Evolutionary conservation across 2,329 filamentous ascomycete species (phyloP).

Genomic region (Sclerotinia glacialis): DNA sequence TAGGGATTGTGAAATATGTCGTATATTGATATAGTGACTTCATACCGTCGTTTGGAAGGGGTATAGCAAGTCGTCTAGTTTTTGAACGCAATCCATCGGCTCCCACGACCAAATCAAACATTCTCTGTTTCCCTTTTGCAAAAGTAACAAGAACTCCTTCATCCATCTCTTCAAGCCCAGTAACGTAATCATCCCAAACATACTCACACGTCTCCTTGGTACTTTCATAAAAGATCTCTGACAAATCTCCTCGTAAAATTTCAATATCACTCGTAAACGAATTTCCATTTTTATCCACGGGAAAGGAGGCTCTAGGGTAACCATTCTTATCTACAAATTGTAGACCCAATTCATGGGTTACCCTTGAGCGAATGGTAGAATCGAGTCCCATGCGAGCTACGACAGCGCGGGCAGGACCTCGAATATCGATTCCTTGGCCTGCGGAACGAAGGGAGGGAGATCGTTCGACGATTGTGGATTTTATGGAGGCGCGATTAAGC

Average conservation of each 20-base stretch:
- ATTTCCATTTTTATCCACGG: constrained; percentile 33
- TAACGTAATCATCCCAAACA: constrained; percentile 19
- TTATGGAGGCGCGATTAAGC: constrained; percentile 44
- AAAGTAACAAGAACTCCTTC: neutral
- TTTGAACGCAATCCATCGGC: constrained; percentile 49
- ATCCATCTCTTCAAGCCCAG: neutral
- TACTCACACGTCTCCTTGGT: constrained; percentile 33
- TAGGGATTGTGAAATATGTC: constrained; percentile 44
- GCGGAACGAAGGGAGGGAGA: constrained; percentile 44
- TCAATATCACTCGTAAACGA: constrained; percentile 47
- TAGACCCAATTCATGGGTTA: constrained; percentile 46
- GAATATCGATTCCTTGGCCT: constrained; percentile 55
- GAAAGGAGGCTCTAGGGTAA: constrained; percentile 40
- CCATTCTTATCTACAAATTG: constrained; percentile 43
- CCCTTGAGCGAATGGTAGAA: constrained; percentile 42
- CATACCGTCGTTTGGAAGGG: constrained; percentile 41
- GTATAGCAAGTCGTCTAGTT: constrained; percentile 46
- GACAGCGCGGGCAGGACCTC: constrained; percentile 42
- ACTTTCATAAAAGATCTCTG: constrained; percentile 42
- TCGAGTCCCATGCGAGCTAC: constrained; percentile 44
- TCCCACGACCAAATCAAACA: constrained; percentile 48
- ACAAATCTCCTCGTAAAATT: constrained; percentile 46
- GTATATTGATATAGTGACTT: constrained; percentile 41
- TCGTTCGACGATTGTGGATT: constrained; percentile 45
- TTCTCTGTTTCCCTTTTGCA: neutral